Percentiles rank a stretch among this genome's conserved stretches.
Evolutionary conservation across 1,284 basidiomycete genomes (phyloP).

Genomic region (Sanghuangporus sanghuang): DNA sequence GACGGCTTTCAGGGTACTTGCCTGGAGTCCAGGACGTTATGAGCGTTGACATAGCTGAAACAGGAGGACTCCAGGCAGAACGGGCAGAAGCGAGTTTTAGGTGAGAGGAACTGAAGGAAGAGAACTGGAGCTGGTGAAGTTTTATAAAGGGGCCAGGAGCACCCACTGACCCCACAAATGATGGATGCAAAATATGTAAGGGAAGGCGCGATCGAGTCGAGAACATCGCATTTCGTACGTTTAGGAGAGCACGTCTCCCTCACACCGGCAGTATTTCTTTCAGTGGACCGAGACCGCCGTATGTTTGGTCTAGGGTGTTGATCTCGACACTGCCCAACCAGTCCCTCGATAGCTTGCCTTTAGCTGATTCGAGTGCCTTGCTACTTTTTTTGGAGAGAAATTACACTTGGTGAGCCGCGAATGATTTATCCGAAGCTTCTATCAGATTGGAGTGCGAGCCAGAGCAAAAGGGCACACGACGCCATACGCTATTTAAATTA

Average conservation of each 20-base stretch:
- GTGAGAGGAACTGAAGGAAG: not conserved
- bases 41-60: constrained; percentile 23
- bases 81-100: not conserved
- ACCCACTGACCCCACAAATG: not conserved
- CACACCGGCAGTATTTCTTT: not conserved
- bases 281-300: constrained; percentile 3
- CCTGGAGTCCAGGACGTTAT: constrained; percentile 37
- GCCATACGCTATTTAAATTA: not conserved
- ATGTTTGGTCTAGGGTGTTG: not conserved
- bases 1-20: constrained; percentile 56
- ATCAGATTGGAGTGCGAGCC: constrained; percentile 5
- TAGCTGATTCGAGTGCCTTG: constrained; percentile 7
- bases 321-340: not conserved
- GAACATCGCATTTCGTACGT: constrained; percentile 2
- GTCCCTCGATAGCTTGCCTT: not conserved
- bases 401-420: not conserved
- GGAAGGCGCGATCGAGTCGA: constrained; percentile 6
- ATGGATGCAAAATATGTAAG: not conserved
- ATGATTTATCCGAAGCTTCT: constrained; percentile 8
- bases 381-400: not conserved
- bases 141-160: constrained; percentile 4
- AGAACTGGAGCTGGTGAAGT: not conserved
- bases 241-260: constrained; percentile 2
- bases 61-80: not conserved
- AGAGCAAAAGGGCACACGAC: not conserved